Evolutionary conservation across 2,329 filamentous ascomycete species (phyloP), one percentile per base, ranked within the genome.

Genomic region (Exophiala oligosperma): DNA sequence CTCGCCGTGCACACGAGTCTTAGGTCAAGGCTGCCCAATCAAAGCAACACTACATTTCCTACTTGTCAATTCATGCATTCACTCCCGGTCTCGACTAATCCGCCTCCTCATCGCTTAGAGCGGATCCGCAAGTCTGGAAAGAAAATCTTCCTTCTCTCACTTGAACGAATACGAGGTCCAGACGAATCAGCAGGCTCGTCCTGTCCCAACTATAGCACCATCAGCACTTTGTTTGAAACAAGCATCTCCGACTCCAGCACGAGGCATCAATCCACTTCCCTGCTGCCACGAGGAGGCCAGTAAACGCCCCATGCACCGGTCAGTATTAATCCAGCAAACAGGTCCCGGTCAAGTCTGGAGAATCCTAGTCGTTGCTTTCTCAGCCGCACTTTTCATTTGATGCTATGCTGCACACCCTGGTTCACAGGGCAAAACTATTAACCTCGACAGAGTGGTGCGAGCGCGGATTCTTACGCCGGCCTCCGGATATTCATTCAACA

Each of bases 91-190:
- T 35, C 32, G 32, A 2, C 9, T 8, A 35, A 35, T 11, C 32
- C 32, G 5, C 29, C 26, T 28, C 23, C 35, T 23, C 17, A 21
- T 50, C 48, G 26, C 11, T n/a, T 14, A n/a, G 21, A 24, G 24
- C 51, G 57, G 57, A 60, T 48, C 57, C 57, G 57, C 57, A 51
- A 26, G 12, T 37, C 53, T 49, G 52, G 55, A 41, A 28, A 32
- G 35, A 41, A 46, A 48, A 48, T 40, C 52, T 17, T 12, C 43
- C 35, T 54, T 11, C 37, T 32, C 28, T 49, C 11, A 41, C 32
- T n/a, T 54, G 59, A 57, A 57, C 59, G 55, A 61, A 53, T 53
- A 61, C 59, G 59, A 40, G 17, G 4, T 37, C 28, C 24, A 24
- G 8, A 24, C 32, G 17, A 17, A 41, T 29, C 23, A 28, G 7